Base-by-base conservation (phyloP, 169 alveolate species). In the Toxoplasma gondii region DNA sequence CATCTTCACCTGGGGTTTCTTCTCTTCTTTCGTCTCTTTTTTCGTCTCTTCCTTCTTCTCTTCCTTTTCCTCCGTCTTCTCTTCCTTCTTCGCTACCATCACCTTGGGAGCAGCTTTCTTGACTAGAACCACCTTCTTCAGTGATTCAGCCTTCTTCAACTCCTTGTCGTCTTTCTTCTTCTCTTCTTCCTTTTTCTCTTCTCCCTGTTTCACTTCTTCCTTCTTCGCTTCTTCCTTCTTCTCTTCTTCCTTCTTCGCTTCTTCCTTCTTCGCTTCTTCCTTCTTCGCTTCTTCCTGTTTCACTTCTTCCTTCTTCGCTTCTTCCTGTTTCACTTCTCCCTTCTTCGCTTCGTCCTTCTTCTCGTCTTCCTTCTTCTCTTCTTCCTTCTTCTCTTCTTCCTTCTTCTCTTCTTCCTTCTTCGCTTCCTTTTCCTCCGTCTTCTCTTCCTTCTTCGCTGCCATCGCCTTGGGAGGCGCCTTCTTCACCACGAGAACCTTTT, bases 401-500 rank as follows among this genome's bases (percentile, higher is more conserved):
- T 16, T n/a, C 38, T 9, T 1, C 17, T 44, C 39, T 69, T 12
- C 29, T 36, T 22, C 29, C 31, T 9, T 16, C 27, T 39, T 69
- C 17, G 5, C 22, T 38, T 19, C 17, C 31, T 53, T 29, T 12
- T 29, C 53, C 27, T 74, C 54, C 69, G 45, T 78, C 90, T 34
- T 67, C 82, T 74, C 91, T 31, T 81, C 87, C 41, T 74, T 82
- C 58, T 49, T 43, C 45, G 12, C 41, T 34, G 10, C 38, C 29
- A 17, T 69, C 9, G 82, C 82, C 5, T 17, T 16, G 10, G 82
- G 74, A 22, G 94, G 88, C 74, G 78, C 44, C 64, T 84, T 64
- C 90, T 44, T 44, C 80, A 94, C 88, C 58, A 95, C 92, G 86
- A 84, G 78, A 70, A 53, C 41, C 9, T 53, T 53, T 19, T 9